Percentiles rank a stretch among this genome's conserved stretches.
Conservation (phyloP, 179 eudicot genomes). For the Silene noctiflora region DNA sequence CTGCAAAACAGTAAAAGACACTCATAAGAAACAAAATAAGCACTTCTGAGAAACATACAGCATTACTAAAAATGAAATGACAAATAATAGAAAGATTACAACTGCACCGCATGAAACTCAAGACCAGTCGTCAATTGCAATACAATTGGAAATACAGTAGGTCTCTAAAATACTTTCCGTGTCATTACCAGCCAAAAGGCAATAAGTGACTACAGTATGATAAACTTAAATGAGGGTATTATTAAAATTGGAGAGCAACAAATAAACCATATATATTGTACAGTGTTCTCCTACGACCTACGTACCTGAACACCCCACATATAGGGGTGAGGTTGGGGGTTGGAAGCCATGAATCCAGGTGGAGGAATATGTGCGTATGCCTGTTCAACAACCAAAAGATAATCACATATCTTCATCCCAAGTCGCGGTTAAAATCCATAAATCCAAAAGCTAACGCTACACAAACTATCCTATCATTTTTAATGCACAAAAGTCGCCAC, state of each 20-base stretch:
- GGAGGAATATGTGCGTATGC: slow-evolving; percentile 93
- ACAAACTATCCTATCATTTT: not conserved
- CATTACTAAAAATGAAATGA: not conserved
- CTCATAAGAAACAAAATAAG: slow-evolving; percentile 12
- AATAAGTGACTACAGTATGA: not conserved
- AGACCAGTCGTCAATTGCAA: not conserved
- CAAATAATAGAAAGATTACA: not conserved
- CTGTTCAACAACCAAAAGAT: slow-evolving; percentile 40
- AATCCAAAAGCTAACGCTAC: slow-evolving; percentile 14
- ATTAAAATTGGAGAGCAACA: not conserved
- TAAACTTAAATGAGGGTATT: not conserved
- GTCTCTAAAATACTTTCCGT: not conserved
- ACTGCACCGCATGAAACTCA: not conserved
- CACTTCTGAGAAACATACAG: not conserved
- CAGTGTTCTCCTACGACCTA: not conserved
- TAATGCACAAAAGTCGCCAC: not conserved
- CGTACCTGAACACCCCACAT: slow-evolving; percentile 99
- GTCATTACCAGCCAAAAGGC: not conserved
- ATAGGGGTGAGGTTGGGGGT: slow-evolving; percentile 93
- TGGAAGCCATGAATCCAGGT: slow-evolving; percentile 86
- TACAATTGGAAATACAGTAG: not conserved
- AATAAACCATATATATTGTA: not conserved
- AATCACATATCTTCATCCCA: slow-evolving; percentile 7
- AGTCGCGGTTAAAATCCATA: not conserved
- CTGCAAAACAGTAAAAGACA: slow-evolving; percentile 39